A percentile compares a stretch with the other conserved stretches of the same genome.
phyloP scores from a whole-genome alignment of 768 basidiomycete genomes.

The Pleurotus ostreatus region DNA sequence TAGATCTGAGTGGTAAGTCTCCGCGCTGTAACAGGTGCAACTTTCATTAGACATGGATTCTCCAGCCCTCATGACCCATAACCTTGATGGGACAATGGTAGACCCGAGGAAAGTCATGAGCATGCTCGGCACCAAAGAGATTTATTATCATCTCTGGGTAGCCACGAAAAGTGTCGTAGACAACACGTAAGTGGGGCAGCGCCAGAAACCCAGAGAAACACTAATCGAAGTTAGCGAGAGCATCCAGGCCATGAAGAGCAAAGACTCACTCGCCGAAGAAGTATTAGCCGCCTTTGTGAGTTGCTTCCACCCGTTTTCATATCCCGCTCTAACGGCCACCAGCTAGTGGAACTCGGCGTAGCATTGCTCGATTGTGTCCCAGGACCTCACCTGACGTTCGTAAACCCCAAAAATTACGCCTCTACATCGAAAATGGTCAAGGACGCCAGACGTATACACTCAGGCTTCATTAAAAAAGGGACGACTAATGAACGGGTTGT shows the following conservation, averaged over 20 bases:
- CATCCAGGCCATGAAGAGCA: not conserved
- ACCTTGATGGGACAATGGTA: conserved; percentile 25
- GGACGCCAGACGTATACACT: conserved; percentile 36
- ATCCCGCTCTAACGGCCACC: not conserved
- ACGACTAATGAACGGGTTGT: conserved; percentile 37
- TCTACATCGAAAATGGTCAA: conserved; percentile 34
- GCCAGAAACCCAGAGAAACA: not conserved
- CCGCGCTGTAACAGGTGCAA: too few relatives aligned
- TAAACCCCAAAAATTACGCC: conserved; percentile 44
- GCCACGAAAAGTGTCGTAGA: conserved; percentile 26
- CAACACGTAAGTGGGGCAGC: conserved; percentile 6
- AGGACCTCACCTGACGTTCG: conserved; percentile 46
- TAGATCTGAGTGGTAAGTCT: conserved; percentile 39
- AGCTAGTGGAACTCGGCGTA: conserved; percentile 51
- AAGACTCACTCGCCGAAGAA: not conserved
- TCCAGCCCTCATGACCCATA: conserved; percentile 18
- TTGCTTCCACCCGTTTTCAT: not conserved
- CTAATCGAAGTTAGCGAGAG: not conserved
- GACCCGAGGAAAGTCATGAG: conserved; percentile 17
- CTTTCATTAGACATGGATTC: not conserved
- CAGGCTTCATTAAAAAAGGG: conserved; percentile 36
- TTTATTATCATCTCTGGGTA: conserved; percentile 28
- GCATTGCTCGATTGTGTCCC: conserved; percentile 38
- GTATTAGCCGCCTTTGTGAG: conserved; percentile 26
- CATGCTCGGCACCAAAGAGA: conserved; percentile 12